Base-by-base conservation (phyloP, 2,329 filamentous ascomycete species). In the Amauroascus niger region DNA sequence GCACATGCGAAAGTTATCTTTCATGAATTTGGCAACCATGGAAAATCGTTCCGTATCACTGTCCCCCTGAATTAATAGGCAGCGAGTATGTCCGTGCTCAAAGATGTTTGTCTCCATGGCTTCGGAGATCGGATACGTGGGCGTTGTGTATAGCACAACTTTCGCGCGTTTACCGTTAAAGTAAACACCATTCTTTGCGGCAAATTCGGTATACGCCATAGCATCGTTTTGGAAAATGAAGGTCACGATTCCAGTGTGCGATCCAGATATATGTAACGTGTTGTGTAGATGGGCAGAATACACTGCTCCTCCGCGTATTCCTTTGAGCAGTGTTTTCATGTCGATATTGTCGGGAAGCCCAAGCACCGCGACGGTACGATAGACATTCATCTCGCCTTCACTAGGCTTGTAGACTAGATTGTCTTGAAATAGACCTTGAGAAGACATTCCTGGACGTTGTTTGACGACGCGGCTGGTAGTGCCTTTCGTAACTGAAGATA, bases 351-450 rank as follows among this genome's bases (percentile, higher is more conserved):
- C 32, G 0, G 66, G 62, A 18, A 69, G 60, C 1, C 63, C 53
- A 16, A 64, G 61, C 8, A 69, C 59, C 16, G 57, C 61, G 28
- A 68, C 59, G 1, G 66, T 67, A 20, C 67, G 64, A 51, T 65
- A 65, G 2, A 58, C 54, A 40, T 67, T 59, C 3, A 45, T 48
- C 16, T 67, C 63, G 2, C 32, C 16, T 35, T 44, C 26, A 3
- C 55, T 45, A 5, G 66, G 66, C 0, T 62, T 56, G 44, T 65
- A 68, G 37, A 66, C 61, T n/a, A 69, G 56, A 0, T 64, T 65
- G 18, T 66, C 65, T 44, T 66, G 62, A 47, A 65, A 66, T 9
- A 66, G 41, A 55, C 58, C 61, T 20, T 58, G 58, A 9, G 62
- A 26, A 24, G 37, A 9, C 11, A 44, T 50, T 20, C 28, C 55